Evolutionary conservation across 495 filamentous ascomycete species (phyloP), one percentile per base, ranked within the genome.

Genomic region (Trichoderma erinaceum): DNA sequence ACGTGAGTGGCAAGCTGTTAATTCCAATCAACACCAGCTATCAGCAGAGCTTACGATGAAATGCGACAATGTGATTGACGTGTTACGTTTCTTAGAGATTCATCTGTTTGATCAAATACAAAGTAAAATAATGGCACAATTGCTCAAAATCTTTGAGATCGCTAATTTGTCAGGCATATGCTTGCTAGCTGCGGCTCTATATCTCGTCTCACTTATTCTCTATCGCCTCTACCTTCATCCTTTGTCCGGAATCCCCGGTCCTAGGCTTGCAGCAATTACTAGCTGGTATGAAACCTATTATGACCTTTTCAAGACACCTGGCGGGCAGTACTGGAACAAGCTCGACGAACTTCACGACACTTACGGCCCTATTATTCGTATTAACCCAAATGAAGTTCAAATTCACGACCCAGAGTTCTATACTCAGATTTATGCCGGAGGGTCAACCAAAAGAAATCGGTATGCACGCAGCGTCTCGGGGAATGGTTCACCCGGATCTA

Each of bases 191-290:
- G 35, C 35, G 8, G 44, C 44, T n/a, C 3, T 48, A n/a, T 48
- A 48, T n/a, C 0, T 48, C 5, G n/a, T 48, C n/a, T 15, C 15
- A 15, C 13, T 48, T 11, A 41, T 65, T 21, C 38, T 82, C 38
- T 82, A 83, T 68, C 73, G 78, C 29, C 67, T 83, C 8, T 83
- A 78, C 68, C 79, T 84, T 69, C 81, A 84, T 46, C 83, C 82
- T 18, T 71, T 84, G 4, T 66, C 73, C 11, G 71, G 76, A 4
- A 74, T 86, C 64, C 83, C 82, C 3, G 81, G 82, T 3, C 79
- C 80, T 2, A 79, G 73, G 56, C 43, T 84, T 3, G 83, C 85
- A 1, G 85, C 84, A 0, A 50, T 78, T 2, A 82, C 77, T 0
- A 48, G 66, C 23, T 73, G 63, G 27, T 80, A 82, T 68, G 82